Conservation (phyloP, 495 filamentous ascomycete species). For the Alectoria sarmentosa region DNA sequence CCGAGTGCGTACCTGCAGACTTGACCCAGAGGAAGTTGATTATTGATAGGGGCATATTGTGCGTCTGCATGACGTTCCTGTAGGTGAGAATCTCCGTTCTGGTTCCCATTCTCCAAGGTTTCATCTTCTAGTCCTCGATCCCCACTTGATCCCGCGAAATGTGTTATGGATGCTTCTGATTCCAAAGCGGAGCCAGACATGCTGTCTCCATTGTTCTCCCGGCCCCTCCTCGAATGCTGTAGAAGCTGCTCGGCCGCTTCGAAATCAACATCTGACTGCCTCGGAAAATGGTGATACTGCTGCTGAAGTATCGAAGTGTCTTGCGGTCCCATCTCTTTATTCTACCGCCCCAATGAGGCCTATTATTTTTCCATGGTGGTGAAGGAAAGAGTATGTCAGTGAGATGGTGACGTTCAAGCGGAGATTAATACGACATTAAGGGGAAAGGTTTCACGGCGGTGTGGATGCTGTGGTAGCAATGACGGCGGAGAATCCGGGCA, state of each 20-base stretch:
- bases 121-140: conserved; percentile 9
- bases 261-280: conserved; percentile 19
- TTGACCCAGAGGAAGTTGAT: conserved; percentile 36
- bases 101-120: conserved; percentile 3
- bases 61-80: conserved; percentile 21
- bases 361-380: conserved; percentile 15
- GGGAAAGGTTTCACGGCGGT: neutral
- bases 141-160: neutral
- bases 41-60: conserved; percentile 26
- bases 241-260: conserved; percentile 23
- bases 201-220: conserved; percentile 15
- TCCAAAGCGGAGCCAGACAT: conserved; percentile 2
- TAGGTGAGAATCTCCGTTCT: conserved; percentile 8
- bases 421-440: neutral
- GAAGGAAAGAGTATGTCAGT: neutral
- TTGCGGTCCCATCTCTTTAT: conserved; percentile 18
- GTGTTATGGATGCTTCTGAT: neutral
- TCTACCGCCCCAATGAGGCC: conserved; percentile 1
- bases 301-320: conserved; percentile 6
- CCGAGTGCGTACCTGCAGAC: conserved; percentile 45
- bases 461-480: neutral
- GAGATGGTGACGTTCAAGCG: neutral
- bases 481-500: neutral
- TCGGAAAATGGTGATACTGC: conserved; percentile 6
- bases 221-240: conserved; percentile 20